Evolutionary conservation across 2,329 filamentous ascomycete species (phyloP).

Genomic region (Cladosporium sp.): DNA sequence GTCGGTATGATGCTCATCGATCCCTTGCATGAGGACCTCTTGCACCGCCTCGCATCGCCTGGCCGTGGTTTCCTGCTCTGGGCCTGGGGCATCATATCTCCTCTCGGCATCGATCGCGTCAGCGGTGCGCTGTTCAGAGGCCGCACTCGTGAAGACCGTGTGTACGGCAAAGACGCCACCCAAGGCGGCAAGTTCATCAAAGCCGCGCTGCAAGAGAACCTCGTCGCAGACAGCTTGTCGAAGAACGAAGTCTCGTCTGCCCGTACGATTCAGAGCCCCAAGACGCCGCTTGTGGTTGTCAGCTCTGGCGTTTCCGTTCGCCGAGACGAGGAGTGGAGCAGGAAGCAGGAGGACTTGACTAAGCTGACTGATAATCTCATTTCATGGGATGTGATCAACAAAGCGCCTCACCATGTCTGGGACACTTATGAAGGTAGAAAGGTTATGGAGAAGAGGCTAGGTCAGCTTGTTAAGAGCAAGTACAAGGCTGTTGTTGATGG

Average conservation of each 20-base stretch:
- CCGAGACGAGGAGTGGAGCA: slow-evolving; percentile 68
- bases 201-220: slow-evolving; percentile 84
- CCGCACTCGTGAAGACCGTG: slow-evolving; percentile 73
- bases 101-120: slow-evolving; percentile 77
- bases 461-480: slow-evolving; percentile 56
- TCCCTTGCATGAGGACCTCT: slow-evolving; percentile 80
- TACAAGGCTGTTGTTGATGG: slow-evolving; percentile 10
- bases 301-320: slow-evolving; percentile 73
- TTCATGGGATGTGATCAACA: slow-evolving; percentile 80
- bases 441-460: slow-evolving; percentile 74
- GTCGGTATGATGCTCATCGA: slow-evolving; percentile 81
- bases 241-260: slow-evolving; percentile 77
- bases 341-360: slow-evolving; percentile 79
- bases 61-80: slow-evolving; percentile 78
- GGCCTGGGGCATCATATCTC: slow-evolving; percentile 79
- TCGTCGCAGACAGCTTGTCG: slow-evolving; percentile 80
- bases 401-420: slow-evolving; percentile 87
- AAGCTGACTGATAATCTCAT: slow-evolving; percentile 73
- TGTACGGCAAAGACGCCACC: slow-evolving; percentile 75
- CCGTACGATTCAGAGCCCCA: slow-evolving; percentile 70
- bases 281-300: slow-evolving; percentile 73
- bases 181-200: slow-evolving; percentile 82
- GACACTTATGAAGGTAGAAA: slow-evolving; percentile 65
- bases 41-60: slow-evolving; percentile 63
- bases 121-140: slow-evolving; percentile 77